These are phyloP conservation scores for Singerocomus rubriflavus DNA, from an alignment of 1,284 basidiomycete species.

Conservation along the genomic window DNA sequence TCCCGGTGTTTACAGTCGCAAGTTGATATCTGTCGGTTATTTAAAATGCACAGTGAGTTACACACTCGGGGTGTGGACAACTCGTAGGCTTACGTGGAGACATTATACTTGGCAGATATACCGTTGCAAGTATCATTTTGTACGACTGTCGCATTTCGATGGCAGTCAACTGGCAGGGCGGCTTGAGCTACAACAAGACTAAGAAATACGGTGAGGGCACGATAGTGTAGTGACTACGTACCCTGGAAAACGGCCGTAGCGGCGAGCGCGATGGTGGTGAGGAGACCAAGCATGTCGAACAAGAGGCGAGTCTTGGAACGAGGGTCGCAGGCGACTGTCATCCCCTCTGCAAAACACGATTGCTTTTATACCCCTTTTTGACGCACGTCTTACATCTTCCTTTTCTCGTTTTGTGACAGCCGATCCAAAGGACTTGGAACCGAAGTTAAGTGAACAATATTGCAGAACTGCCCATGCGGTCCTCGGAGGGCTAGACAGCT, in stretches of 20 bases:
- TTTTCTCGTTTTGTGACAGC: background rate
- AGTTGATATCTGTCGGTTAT: constrained; percentile 38
- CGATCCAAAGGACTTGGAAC: background rate
- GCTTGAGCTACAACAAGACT: constrained; percentile 12
- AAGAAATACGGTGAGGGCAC: background rate
- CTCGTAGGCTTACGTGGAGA: constrained; percentile 39
- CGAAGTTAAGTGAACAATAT: background rate
- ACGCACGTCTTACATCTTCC: background rate
- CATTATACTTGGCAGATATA: constrained; percentile 43
- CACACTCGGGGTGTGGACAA: background rate
- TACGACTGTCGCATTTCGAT: constrained; percentile 39
- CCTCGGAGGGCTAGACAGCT: background rate
- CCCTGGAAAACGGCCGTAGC: constrained; percentile 14
- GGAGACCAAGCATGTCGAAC: constrained; percentile 20
- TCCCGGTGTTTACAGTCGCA: constrained; percentile 34
- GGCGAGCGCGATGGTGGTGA: constrained; percentile 15
- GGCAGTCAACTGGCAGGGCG: constrained; percentile 32
- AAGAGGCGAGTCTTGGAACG: background rate
- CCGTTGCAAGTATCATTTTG: constrained; percentile 28
- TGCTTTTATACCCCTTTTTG: constrained; percentile 22
- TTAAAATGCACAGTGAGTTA: background rate
- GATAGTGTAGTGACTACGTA: background rate
- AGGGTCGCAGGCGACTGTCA: background rate
- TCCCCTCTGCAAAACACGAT: background rate
- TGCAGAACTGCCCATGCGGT: background rate